Evolutionary conservation across 768 basidiomycete species (phyloP).

Genomic region (Fomitopsis pulvina): DNA sequence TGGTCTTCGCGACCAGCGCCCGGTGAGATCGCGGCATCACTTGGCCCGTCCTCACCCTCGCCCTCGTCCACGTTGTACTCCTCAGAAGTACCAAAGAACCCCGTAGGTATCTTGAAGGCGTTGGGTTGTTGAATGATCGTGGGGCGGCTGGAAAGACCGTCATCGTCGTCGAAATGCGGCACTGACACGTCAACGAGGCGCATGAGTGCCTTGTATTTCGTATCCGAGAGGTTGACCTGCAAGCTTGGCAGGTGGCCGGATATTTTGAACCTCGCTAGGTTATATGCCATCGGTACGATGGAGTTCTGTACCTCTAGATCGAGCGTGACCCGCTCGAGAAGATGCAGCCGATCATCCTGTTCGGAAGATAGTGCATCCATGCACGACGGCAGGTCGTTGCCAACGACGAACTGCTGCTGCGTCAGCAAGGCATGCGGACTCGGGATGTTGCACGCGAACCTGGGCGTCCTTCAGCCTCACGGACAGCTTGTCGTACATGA

Average conservation of each 20-base stretch:
- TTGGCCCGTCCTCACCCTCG: slow-evolving; percentile 40
- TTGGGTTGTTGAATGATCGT: slow-evolving; percentile 17
- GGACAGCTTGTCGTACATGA: slow-evolving; percentile 93
- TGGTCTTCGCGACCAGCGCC: slow-evolving; percentile 30
- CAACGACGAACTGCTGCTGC: slow-evolving; percentile 72
- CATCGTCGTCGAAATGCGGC: slow-evolving; percentile 60
- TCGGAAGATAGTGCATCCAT: slow-evolving; percentile 66
- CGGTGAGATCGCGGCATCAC: slow-evolving; percentile 14
- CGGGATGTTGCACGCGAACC: slow-evolving; percentile 37
- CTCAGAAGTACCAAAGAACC: slow-evolving; percentile 46
- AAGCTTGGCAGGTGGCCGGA: slow-evolving; percentile 83
- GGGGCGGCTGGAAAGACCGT: background rate
- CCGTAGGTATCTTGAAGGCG: slow-evolving; percentile 46
- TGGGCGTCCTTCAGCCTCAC: slow-evolving; percentile 85
- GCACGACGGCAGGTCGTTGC: slow-evolving; percentile 76
- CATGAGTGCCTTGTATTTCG: slow-evolving; percentile 90
- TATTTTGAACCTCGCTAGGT: slow-evolving; percentile 83
- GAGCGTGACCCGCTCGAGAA: slow-evolving; percentile 89
- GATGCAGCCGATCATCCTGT: slow-evolving; percentile 59
- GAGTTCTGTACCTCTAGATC: slow-evolving; percentile 87
- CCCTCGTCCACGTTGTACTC: slow-evolving; percentile 63
- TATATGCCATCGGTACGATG: slow-evolving; percentile 79
- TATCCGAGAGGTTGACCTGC: slow-evolving; percentile 85
- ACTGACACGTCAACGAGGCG: slow-evolving; percentile 86
- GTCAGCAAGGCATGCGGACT: slow-evolving; percentile 2